Evolutionary conservation across 1,139 yeast species (phyloP), one percentile per base, ranked within the genome.

Genomic region (Chernovozyma aurita): DNA sequence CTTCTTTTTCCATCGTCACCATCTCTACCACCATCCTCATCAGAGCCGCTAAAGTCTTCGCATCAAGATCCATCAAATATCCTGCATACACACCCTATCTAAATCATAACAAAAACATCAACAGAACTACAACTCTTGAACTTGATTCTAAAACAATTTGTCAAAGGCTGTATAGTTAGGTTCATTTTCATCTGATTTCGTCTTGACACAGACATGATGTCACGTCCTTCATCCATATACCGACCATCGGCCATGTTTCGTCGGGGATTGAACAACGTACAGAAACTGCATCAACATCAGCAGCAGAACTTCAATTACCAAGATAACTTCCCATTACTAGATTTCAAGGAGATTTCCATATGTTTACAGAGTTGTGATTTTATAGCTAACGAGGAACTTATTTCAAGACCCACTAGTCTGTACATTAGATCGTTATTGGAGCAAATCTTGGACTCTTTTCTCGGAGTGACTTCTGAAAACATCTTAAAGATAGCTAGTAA

Each of bases 391-490:
- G 88, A 80, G 46, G 87, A 81, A 25, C 69, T 75, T 42, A 65
- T 86, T 3, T 50, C 65, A 18, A 78, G 72, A 45, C 96, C 96
- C 6, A 75, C 85, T 1, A 66, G 80, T 13, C 74, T 73, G 31
- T 84, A 76, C 48, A 73, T 84, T 41, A 73, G 71, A 38, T 63
- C 76, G 15, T 57, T 86, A 27, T 78, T 81, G 42, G 85, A 82
- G 46, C 90, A 83, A 52, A 76, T 86, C 16, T 65, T 85, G 41
- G 92, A 83, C 41, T 70, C 77, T 16, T 85, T 83, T 48, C 66
- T 81, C 53, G 86, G 84, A 11, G 63, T 81, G 1, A 71, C 83
- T 2, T 68, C 73, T 3, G 73, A 67, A 27, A 55, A 62, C 20
- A 49, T 77, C 20, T 62, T 70, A 29, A 57, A 37, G 22, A 47